Base-by-base conservation (phyloP, 306 rosid genomes). In the Begonia peltatifolia region DNA sequence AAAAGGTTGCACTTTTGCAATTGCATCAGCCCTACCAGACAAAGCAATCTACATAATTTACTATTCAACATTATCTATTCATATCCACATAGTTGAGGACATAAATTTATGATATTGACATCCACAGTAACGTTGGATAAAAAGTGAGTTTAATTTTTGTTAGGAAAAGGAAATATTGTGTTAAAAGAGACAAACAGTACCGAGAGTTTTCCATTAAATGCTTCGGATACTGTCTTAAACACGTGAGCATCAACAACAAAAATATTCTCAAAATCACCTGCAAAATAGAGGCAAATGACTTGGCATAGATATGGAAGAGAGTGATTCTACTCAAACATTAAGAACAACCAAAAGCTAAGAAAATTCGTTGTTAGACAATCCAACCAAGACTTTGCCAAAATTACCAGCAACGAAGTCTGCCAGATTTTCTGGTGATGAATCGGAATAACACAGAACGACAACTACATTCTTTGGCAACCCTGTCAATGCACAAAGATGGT, bases 1-100 rank as follows among this genome's bases (percentile, higher is more conserved):
- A 68, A 88, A 42, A 63, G 95, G 84, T 16, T 52, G 66, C 15
- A 83, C 95, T 63, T 63, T 74, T 73, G 83, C 69, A 68, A 84
- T 75, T 65, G 97, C 79, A 14, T 80, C 83, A 35, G 77, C 66
- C 51, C 65, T 75, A 59, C 97, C 97, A 15, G 97, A 88, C 30
- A 81, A 59, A 57, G 76, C 73, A 66, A 82, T 78, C 97, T 88
- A 57, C 30, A 48, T 42, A 63, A 60, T 61, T 50, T 57, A 68
- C 56, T 6, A 30, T 30, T 5, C 38, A 30, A 30, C 38, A 30
- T 30, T 30, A 30, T 30, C 9, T 30, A 30, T 30, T 30, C 6
- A 30, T 1, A 30, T 30, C 38, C 38, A 30, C 38, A 30, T 30
- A 30, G 38, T 5, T 30, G 38, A 47, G 25, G 63, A 49, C 49